phyloP scores from a whole-genome alignment of 345 rosid species.

The Mallotus nudiflorus region DNA sequence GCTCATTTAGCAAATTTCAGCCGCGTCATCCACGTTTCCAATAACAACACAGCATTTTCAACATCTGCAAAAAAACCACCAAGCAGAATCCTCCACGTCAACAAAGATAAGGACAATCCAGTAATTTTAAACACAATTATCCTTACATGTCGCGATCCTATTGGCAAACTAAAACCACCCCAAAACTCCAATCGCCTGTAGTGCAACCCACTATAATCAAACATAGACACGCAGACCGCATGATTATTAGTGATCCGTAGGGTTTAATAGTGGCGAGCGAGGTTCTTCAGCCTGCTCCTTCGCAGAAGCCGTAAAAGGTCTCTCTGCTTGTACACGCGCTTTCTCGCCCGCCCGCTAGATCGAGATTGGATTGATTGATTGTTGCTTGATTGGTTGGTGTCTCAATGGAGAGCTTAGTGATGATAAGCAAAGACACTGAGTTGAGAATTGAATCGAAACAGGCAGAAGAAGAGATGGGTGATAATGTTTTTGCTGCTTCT shows the following conservation, averaged over 20 bases:
- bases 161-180: background rate
- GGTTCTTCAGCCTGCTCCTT: slow-evolving; percentile 15
- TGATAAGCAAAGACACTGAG: background rate
- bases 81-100: too few relatives aligned
- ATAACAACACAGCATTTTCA: too few relatives aligned
- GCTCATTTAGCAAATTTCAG: too few relatives aligned
- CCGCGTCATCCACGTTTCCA: too few relatives aligned
- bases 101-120: too few relatives aligned
- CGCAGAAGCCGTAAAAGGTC: slow-evolving; percentile 50
- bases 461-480: too few relatives aligned
- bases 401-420: background rate
- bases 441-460: slow-evolving; percentile 1
- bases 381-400: background rate
- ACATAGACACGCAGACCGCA: background rate
- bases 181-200: slow-evolving; percentile 1
- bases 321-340: slow-evolving; percentile 16
- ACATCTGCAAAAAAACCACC: too few relatives aligned
- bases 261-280: slow-evolving; percentile 69
- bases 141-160: background rate
- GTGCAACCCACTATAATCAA: slow-evolving; percentile 8
- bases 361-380: background rate
- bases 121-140: too few relatives aligned
- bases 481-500: background rate
- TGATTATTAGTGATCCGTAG: slow-evolving; percentile 40
- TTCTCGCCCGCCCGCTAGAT: background rate